Evolutionary conservation across 176 grass and related monocot species (phyloP).

Genomic region (Musa beccarii): DNA sequence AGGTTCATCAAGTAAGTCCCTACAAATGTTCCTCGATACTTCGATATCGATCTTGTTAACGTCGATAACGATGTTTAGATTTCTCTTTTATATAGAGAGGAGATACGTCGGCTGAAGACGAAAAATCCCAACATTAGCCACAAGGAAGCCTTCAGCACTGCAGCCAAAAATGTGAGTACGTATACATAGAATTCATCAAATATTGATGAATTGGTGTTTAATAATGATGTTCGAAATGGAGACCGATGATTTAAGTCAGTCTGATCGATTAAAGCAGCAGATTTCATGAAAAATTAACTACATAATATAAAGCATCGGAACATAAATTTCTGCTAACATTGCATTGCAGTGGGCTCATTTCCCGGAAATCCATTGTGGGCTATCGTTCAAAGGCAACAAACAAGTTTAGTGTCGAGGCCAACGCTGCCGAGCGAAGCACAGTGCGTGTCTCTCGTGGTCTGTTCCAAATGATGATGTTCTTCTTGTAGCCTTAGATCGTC

Average conservation of each 20-base stretch:
- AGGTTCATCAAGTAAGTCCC: slow-evolving; percentile 73
- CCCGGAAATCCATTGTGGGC: slow-evolving; percentile 2
- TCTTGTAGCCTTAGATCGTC: too few relatives aligned
- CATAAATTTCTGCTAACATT: too few relatives aligned
- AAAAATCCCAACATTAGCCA: slow-evolving; percentile 70
- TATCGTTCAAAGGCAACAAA: not conserved
- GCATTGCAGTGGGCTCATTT: slow-evolving; percentile 2
- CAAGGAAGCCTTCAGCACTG: slow-evolving; percentile 67
- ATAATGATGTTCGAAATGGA: too few relatives aligned
- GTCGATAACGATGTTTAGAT: not conserved
- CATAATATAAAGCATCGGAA: too few relatives aligned
- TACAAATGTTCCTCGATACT: not conserved
- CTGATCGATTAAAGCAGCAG: too few relatives aligned
- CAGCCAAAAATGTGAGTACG: slow-evolving; percentile 29
- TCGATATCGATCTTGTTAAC: not conserved
- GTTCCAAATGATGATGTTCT: too few relatives aligned
- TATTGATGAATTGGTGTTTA: not conserved
- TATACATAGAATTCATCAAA: not conserved
- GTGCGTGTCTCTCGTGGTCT: too few relatives aligned
- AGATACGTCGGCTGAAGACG: slow-evolving; percentile 63
- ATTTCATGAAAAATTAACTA: too few relatives aligned
- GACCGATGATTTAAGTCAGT: too few relatives aligned
- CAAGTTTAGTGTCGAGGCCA: not conserved
- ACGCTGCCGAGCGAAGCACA: too few relatives aligned
- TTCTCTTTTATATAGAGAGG: slow-evolving; percentile 33